These are phyloP conservation scores for Juglanconis oblonga DNA, from an alignment of 2,329 filamentous ascomycete genomes.

Conservation along the genomic window DNA sequence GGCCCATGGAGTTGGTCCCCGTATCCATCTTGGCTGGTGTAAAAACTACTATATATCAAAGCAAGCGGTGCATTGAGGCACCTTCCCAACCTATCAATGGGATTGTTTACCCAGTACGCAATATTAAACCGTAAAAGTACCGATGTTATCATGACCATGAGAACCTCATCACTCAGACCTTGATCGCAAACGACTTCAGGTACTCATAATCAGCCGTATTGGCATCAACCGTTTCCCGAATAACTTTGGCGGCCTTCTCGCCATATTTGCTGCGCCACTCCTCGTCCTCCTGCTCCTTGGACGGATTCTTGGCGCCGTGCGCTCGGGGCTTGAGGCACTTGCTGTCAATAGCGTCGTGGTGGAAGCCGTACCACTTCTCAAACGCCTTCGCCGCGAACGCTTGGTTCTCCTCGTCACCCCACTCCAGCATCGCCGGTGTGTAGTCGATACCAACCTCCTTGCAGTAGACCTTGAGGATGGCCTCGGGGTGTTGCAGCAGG, in stretches of 20 bases:
- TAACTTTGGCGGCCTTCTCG: conserved; percentile 65
- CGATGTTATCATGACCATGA: conserved; percentile 19
- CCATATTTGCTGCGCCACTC: conserved; percentile 77
- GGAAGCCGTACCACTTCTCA: conserved; percentile 96
- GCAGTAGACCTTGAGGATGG: conserved; percentile 77
- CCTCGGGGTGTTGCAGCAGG: conserved; percentile 78
- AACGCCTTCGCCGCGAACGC: conserved; percentile 69
- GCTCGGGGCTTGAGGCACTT: conserved; percentile 69
- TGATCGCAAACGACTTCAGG: conserved; percentile 72
- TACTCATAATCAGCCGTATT: conserved; percentile 78
- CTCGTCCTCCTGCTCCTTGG: conserved; percentile 62
- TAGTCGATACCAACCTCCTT: conserved; percentile 76
- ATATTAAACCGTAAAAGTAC: neutral
- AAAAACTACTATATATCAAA: conserved; percentile 5
- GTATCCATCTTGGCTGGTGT: conserved; percentile 4
- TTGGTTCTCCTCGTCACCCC: conserved; percentile 75
- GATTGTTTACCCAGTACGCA: conserved; percentile 1
- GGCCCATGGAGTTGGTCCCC: neutral
- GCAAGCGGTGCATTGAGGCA: conserved; percentile 1
- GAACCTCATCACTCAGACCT: conserved; percentile 38
- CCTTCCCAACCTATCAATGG: neutral
- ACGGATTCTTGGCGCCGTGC: conserved; percentile 58
- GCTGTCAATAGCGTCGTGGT: conserved; percentile 89
- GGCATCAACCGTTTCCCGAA: conserved; percentile 66
- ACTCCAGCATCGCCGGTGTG: conserved; percentile 73